Evolutionary conservation across 768 basidiomycete species (phyloP), one percentile per base, ranked within the genome.

Genomic region (Mycena polygramma): DNA sequence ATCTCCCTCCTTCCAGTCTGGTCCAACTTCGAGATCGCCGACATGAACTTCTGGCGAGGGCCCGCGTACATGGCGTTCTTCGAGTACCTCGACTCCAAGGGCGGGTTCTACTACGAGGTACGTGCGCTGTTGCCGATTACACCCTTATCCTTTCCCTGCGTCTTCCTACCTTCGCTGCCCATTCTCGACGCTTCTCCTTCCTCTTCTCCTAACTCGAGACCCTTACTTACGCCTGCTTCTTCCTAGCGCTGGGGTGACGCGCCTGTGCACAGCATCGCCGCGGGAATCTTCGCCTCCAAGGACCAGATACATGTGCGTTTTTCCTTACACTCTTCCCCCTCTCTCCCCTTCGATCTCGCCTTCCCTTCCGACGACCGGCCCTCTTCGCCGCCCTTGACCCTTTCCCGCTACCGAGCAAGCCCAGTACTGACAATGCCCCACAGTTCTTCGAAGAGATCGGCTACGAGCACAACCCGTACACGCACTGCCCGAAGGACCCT

Each of bases 381-480:
- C 30, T 30, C 30, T 30, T 30, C 30, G n/a, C 30, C 30, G 3
- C 30, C 6, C 6, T 30, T 30, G 30, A 30, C 30, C n/a, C n/a
- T n/a, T n/a, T n/a, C n/a, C n/a, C n/a, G n/a, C n/a, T n/a, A n/a
- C n/a, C n/a, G n/a, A n/a, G n/a, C n/a, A n/a, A n/a, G 30, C 30
- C 30, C 30, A 30, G 6, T n/a, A 6, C 30, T 30, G 6, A 30
- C 30, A 30, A 2, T 6, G 30, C 6, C 30, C 30, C 30, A 30
- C 91, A 93, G 75, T 94, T 90, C 82, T 94, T 93, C 80, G 82
- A 89, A 58, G 90, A 93, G 74, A 93, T 94, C 51, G 92, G 92
- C 20, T 86, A 85, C 76, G 79, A 84, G 69, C 89, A 90, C 75
- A 82, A 86, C 62, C 87, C 85, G 8, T 89, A 86, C 79, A 86